These are phyloP conservation scores for Protomyces inundatus DNA, from an alignment of 1,139 yeast species.

Conservation along the genomic window DNA sequence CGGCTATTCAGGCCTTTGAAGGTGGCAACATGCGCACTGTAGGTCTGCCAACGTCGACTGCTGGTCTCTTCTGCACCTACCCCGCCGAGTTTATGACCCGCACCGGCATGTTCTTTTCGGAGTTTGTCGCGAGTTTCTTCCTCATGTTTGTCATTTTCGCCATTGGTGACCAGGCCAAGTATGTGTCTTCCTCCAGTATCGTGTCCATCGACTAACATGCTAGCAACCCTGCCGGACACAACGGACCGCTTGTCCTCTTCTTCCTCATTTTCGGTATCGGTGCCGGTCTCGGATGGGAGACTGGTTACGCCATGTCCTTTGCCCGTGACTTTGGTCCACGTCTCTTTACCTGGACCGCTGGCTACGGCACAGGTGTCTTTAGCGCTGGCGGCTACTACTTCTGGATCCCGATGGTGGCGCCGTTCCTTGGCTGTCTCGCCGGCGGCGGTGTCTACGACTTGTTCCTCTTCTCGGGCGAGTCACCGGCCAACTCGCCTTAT, in stretches of 20 bases:
- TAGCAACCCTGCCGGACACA: slow-evolving; percentile 44
- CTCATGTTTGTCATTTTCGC: slow-evolving; percentile 47
- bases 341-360: slow-evolving; percentile 46
- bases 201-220: slow-evolving; percentile 48
- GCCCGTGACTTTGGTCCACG: slow-evolving; percentile 54
- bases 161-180: slow-evolving; percentile 47
- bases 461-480: slow-evolving; percentile 48
- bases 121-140: slow-evolving; percentile 44
- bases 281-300: slow-evolving; percentile 47
- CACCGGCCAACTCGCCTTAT: slow-evolving; percentile 25
- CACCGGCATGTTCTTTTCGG: slow-evolving; percentile 47
- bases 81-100: slow-evolving; percentile 45
- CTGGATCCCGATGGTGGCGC: slow-evolving; percentile 51
- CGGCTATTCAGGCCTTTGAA: slow-evolving; percentile 36
- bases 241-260: slow-evolving; percentile 46
- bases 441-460: slow-evolving; percentile 49
- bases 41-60: slow-evolving; percentile 37
- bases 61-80: slow-evolving; percentile 47
- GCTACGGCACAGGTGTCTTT: slow-evolving; percentile 46
- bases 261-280: slow-evolving; percentile 46
- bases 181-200: slow-evolving; percentile 44
- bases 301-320: slow-evolving; percentile 50
- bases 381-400: slow-evolving; percentile 44
- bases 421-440: slow-evolving; percentile 44
- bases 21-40: slow-evolving; percentile 37